A percentile compares a stretch with the other conserved stretches of the same genome.
Conservation (phyloP, 345 rosid genomes). For the Barbarea vulgaris region DNA sequence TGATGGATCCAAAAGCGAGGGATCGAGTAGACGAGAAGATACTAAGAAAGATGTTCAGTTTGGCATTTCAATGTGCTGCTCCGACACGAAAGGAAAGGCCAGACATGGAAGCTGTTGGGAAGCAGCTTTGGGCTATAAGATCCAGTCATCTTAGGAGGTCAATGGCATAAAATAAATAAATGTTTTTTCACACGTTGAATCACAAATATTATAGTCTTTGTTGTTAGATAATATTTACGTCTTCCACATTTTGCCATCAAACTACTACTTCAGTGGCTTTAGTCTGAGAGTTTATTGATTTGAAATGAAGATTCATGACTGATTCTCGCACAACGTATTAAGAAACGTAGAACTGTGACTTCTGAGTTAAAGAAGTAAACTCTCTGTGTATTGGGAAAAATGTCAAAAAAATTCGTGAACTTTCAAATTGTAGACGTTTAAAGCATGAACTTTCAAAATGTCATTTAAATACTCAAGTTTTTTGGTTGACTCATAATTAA, state of each 20-base stretch:
- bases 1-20: constrained; percentile 70
- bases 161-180: constrained; percentile 1
- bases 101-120: constrained; percentile 79
- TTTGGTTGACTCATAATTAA: too few relatives aligned
- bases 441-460: too few relatives aligned
- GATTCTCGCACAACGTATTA: background rate
- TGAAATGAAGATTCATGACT: background rate
- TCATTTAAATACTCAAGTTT: too few relatives aligned
- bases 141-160: constrained; percentile 62
- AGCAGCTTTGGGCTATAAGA: constrained; percentile 88
- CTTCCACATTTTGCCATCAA: constrained; percentile 19
- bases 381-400: background rate
- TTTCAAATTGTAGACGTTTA: too few relatives aligned
- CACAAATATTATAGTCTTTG: background rate
- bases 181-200: background rate
- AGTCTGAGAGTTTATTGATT: background rate
- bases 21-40: constrained; percentile 53
- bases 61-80: constrained; percentile 92
- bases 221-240: constrained; percentile 19
- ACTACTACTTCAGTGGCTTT: constrained; percentile 9
- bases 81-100: constrained; percentile 77
- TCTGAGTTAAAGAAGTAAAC: background rate
- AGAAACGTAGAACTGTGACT: background rate
- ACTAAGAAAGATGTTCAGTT: constrained; percentile 61
- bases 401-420: too few relatives aligned